Evolutionary conservation across 305 asterid species (phyloP), one percentile per base, ranked within the genome.

Genomic region (Coffea humblotiana): DNA sequence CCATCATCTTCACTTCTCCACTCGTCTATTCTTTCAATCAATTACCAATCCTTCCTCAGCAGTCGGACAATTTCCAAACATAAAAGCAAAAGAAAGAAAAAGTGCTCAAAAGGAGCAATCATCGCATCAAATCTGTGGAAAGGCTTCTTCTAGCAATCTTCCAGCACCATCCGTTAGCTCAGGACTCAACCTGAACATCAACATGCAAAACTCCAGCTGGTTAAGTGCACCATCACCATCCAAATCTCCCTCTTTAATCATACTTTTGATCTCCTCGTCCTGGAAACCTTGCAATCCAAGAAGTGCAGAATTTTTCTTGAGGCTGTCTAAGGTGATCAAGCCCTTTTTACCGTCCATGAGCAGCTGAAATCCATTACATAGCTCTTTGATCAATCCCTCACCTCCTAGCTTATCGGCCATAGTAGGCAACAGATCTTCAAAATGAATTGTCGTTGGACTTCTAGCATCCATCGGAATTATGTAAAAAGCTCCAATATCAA

Each of bases 321-420:
- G 82, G 45, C 94, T 91, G 80, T 87, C 91, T 35, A 87, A 89
- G 10, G 93, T 88, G 77, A 92, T 89, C 54, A 88, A 89, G 29
- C 88, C 91, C 79, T 82, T 86, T 1, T 86, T 89, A 29, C 86
- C 75, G 77, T 91, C 94, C 91, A 88, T 89, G 56, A 91, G 81
- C 1, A 90, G 14, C 79, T 80, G 87, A 78, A 90, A 92, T 66
- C 93, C 95, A 77, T 84, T 91, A 72, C 93, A 91, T 68, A 90
- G 73, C 69, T 91, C 96, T n/a, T 86, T 91, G 8, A 90, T 88
- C 73, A 90, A 74, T 21, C 89, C 92, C 35, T 90, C 92, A 76
- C 92, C 96, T 61, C 97, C 96, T 12, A 92, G 90, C 84, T 86
- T 91, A 7, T 29, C 84, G 61, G 92, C 93, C 97, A 90, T 88